Evolutionary conservation across 2,329 filamentous ascomycete species (phyloP).

Genomic region (Fusarium buharicum): DNA sequence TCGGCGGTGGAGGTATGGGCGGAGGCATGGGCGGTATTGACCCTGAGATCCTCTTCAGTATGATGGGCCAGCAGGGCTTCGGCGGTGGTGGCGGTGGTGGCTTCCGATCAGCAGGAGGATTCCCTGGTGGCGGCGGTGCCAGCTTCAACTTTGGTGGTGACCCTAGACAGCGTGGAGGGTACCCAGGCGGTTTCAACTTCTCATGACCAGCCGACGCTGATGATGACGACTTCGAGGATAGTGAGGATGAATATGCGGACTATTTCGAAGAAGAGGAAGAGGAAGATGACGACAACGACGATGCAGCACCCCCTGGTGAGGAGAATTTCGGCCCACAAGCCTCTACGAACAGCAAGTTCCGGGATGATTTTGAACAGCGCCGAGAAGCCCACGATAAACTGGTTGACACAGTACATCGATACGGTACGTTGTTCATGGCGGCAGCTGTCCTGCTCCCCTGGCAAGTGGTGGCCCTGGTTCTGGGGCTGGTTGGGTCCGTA

Average conservation of each 20-base stretch:
- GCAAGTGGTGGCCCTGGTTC: constrained; percentile 53
- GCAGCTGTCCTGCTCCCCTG: constrained; percentile 60
- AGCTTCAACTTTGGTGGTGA: constrained; percentile 66
- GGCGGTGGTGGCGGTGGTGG: constrained; percentile 66
- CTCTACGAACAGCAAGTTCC: constrained; percentile 42
- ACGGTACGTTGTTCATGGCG: constrained; percentile 56
- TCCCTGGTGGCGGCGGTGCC: constrained; percentile 62
- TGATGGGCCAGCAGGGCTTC: constrained; percentile 77
- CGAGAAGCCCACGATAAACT: constrained; percentile 52
- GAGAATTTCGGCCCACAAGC: constrained; percentile 34
- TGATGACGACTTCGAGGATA: constrained; percentile 48
- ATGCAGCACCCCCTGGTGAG: constrained; percentile 34
- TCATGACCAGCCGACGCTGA: constrained; percentile 60
- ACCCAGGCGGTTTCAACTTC: constrained; percentile 55
- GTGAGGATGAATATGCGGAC: constrained; percentile 47
- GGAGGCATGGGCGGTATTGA: constrained; percentile 77
- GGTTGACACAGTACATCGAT: constrained; percentile 56
- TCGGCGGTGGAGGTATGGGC: constrained; percentile 72
- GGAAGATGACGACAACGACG: constrained; percentile 44
- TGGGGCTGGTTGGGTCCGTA: constrained; percentile 51
- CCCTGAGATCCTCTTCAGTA: constrained; percentile 82
- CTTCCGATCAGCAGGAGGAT: constrained; percentile 63
- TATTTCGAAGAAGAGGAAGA: constrained; percentile 42
- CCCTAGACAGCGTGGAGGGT: constrained; percentile 53
- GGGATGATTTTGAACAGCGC: constrained; percentile 47